Conservation (phyloP, 2,329 filamentous ascomycete genomes). For the Blastomyces percursus region DNA sequence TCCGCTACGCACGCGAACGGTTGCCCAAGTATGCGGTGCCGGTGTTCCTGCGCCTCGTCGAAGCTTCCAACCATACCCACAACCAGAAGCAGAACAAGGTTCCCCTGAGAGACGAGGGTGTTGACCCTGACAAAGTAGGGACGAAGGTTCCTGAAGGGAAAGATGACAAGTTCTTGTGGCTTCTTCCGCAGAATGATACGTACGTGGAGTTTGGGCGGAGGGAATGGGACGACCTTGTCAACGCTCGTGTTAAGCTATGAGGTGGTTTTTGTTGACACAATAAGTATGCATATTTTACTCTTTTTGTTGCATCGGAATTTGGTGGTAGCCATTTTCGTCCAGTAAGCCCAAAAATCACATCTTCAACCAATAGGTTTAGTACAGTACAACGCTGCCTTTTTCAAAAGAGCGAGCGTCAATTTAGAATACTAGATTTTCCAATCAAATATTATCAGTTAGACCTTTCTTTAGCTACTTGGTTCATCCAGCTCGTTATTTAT, state of each 20-base stretch:
- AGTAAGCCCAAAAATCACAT: too few relatives aligned
- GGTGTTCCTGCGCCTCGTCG: slow-evolving; percentile 56
- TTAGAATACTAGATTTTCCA: too few relatives aligned
- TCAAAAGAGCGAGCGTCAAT: too few relatives aligned
- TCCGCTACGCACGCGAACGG: slow-evolving; percentile 47
- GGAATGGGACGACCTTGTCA: slow-evolving; percentile 47
- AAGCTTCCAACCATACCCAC: slow-evolving; percentile 39
- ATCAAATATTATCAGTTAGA: too few relatives aligned
- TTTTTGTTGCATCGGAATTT: too few relatives aligned
- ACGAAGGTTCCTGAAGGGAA: slow-evolving; percentile 34
- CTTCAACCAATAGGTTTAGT: too few relatives aligned
- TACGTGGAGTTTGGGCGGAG: slow-evolving; percentile 49
- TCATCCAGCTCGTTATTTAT: too few relatives aligned
- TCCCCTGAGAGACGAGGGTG: slow-evolving; percentile 55
- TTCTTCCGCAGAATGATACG: slow-evolving; percentile 36
- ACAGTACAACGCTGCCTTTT: too few relatives aligned
- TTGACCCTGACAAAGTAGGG: slow-evolving; percentile 44
- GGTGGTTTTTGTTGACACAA: too few relatives aligned
- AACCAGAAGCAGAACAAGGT: slow-evolving; percentile 77
- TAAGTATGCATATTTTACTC: too few relatives aligned
- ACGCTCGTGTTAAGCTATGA: slow-evolving; percentile 38
- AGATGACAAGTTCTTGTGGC: slow-evolving; percentile 42
- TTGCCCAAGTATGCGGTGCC: slow-evolving; percentile 67
- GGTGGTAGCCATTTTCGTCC: too few relatives aligned
- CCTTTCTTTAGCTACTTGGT: too few relatives aligned